Evolutionary conservation across 139 green algal species (phyloP).

Genomic region (Chlamydomonas sp.): DNA sequence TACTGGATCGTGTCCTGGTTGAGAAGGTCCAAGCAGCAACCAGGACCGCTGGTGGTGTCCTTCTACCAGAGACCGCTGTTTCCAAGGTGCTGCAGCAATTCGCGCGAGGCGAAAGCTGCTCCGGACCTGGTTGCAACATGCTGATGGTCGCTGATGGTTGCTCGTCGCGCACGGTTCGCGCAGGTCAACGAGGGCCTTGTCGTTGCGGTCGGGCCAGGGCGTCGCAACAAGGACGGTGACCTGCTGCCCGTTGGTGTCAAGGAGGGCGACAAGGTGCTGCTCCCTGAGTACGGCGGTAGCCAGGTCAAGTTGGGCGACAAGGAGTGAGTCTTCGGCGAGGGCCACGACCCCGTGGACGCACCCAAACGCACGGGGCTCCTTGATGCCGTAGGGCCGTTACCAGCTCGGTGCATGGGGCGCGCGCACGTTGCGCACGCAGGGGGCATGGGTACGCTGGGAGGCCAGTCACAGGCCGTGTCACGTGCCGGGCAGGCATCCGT

Average conservation of each 20-base stretch:
- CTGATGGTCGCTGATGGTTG: no score
- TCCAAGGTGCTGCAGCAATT: conserved; percentile 64
- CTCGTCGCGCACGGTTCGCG: neutral
- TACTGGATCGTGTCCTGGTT: conserved; percentile 89
- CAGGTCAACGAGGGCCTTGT: conserved; percentile 95
- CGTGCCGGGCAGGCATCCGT: no score
- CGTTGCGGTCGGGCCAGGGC: conserved; percentile 91
- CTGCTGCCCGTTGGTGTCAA: conserved; percentile 85
- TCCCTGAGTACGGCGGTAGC: conserved; percentile 96
- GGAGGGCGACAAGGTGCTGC: conserved; percentile 95
- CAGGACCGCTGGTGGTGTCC: conserved; percentile 89
- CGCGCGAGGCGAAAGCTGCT: no score
- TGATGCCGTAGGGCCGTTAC: neutral
- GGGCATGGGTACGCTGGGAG: no score
- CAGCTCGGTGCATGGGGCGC: no score
- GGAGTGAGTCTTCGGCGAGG: conserved; percentile 77
- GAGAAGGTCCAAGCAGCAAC: conserved; percentile 82
- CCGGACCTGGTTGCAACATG: no score
- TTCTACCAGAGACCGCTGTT: conserved; percentile 90
- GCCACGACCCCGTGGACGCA: conserved; percentile 11
- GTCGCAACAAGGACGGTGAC: conserved; percentile 76
- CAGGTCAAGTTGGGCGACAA: conserved; percentile 94
- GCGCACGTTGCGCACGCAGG: no score
- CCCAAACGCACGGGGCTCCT: neutral
- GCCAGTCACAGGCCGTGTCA: no score